Base-by-base conservation (phyloP, 257 asterid species). In the Knoxia roxburghii region DNA sequence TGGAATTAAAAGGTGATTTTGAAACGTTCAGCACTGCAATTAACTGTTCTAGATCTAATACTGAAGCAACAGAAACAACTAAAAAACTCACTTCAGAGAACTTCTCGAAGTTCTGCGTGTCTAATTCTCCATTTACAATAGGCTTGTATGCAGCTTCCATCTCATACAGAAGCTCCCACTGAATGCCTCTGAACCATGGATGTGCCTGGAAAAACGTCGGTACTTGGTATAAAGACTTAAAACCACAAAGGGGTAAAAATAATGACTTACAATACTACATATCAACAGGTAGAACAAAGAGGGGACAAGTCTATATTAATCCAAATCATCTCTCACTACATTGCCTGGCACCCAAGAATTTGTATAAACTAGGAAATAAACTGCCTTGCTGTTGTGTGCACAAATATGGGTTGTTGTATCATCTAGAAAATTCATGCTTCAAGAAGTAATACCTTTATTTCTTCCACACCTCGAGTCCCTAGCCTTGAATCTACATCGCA, bases 101-200 rank as follows among this genome's bases (percentile, higher is more conserved):
- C 79, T 93, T 86, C 70, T 93, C 98, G 6, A 93, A 93, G 80
- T 93, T 93, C 79, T 89, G 98, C 4, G 98, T 93, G 83, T 93
- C 97, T 67, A 90, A 75, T 51, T 93, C 97, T 74, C 99, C 97
- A 14, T 82, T 81, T 23, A 93, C 92, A 10, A 77, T 83, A 37
- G 99, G 99, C 71, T 84, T 88, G 85, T 86, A 86, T 56, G 97
- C 95, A 76, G 99, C 95, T 81, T 93, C 99, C 90, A 80, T 84
- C 83, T 90, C 99, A 57, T 93, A 93, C 65, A 93, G 95, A 24
- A 46, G 49, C 20, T 93, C 99, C 99, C 99, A 93, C 45, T 86
- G 85, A 51, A 83, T 50, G 55, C 84, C 87, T 78, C 77, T 71
- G 67, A 93, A 80, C 99, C 99, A 93, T 6, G 92, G 92, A 76